Evolutionary conservation across 2,329 filamentous ascomycete species (phyloP).

Genomic region (Penicillium decumbens): DNA sequence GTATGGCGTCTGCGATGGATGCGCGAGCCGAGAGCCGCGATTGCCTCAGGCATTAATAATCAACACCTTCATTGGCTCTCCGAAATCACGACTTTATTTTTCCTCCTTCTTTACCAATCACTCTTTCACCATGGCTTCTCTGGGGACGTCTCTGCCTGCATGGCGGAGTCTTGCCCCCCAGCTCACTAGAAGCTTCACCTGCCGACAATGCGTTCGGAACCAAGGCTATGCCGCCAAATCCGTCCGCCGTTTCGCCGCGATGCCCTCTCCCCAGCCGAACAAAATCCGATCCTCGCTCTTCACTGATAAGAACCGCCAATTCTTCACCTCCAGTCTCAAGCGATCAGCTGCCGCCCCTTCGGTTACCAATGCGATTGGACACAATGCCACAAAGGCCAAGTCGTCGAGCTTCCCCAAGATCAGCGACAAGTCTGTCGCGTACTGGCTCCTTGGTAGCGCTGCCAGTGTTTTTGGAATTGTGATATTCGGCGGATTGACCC

Average conservation of each 20-base stretch:
- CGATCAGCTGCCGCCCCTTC: slow-evolving; percentile 21
- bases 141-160: slow-evolving; percentile 29
- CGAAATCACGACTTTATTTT: slow-evolving; percentile 12
- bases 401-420: slow-evolving; percentile 52
- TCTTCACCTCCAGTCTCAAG: slow-evolving; percentile 26
- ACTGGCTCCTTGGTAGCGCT: slow-evolving; percentile 89
- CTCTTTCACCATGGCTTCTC: slow-evolving; percentile 30
- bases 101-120: slow-evolving; percentile 8
- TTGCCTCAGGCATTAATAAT: slow-evolving; percentile 22
- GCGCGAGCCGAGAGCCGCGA: slow-evolving; percentile 7
- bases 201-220: slow-evolving; percentile 39
- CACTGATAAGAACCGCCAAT: slow-evolving; percentile 24
- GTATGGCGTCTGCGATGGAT: slow-evolving; percentile 5
- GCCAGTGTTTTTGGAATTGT: slow-evolving; percentile 96
- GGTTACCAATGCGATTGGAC: slow-evolving; percentile 17
- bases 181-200: slow-evolving; percentile 39
- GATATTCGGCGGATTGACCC: slow-evolving; percentile 86
- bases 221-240: slow-evolving; percentile 29
- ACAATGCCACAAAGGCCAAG: slow-evolving; percentile 27
- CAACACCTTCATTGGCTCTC: neutral
- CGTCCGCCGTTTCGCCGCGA: slow-evolving; percentile 28
- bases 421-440: slow-evolving; percentile 72
- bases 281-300: slow-evolving; percentile 25
- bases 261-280: slow-evolving; percentile 25
- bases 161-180: slow-evolving; percentile 36